Percentiles rank a stretch among this genome's conserved stretches.
Conservation (phyloP, 371 early-diverging fungal genomes). For the Mortierella sp. region DNA sequence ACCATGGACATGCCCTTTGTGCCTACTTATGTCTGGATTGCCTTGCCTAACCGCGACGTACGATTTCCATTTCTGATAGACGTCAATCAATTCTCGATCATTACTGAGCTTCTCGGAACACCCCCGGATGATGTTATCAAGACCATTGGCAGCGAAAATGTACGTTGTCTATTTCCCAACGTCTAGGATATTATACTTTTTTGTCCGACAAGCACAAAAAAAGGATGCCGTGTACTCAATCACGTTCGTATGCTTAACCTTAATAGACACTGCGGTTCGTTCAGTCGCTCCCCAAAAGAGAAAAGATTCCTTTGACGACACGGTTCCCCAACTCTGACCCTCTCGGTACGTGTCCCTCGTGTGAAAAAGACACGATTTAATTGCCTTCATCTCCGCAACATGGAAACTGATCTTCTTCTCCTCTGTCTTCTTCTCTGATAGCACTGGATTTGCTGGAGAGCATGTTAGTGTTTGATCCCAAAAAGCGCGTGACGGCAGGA, state of each 20-base stretch:
- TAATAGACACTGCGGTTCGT: conserved; percentile 90
- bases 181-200: too few species aligned
- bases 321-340: conserved; percentile 78
- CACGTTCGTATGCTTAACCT: not conserved
- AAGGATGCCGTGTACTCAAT: too few species aligned
- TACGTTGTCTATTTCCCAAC: conserved; percentile 57
- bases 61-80: conserved; percentile 62
- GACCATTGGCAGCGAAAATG: conserved; percentile 93
- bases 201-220: not conserved
- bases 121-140: conserved; percentile 94
- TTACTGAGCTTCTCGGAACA: conserved; percentile 94
- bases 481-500: conserved; percentile 89
- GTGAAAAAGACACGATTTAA: too few species aligned
- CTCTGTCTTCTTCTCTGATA: not conserved
- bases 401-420: too few species aligned
- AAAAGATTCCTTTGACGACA: conserved; percentile 83
- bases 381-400: too few species aligned
- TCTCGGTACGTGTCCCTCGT: conserved; percentile 51
- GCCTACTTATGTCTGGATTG: too few species aligned
- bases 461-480: conserved; percentile 95
- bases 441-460: conserved; percentile 92
- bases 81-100: conserved; percentile 95
- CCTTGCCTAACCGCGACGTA: not conserved
- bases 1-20: too few species aligned
- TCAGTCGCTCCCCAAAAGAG: conserved; percentile 85